phyloP scores from a whole-genome alignment of 176 grass and related monocot genomes.

The Triticum aestivum region DNA sequence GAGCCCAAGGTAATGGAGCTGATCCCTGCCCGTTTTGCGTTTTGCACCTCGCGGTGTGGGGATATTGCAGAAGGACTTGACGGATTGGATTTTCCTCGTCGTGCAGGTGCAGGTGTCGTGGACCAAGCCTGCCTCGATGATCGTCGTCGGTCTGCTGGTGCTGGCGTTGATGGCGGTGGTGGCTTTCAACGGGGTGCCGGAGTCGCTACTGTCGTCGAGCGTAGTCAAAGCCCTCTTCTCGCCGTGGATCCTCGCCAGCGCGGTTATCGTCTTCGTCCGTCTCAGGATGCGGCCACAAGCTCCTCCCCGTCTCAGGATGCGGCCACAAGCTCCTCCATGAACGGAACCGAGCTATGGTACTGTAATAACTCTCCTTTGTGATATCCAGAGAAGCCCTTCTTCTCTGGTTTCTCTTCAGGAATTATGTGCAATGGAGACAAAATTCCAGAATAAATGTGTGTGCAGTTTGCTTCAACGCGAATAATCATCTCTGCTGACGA shows the following conservation, averaged over 20 bases:
- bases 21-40: not conserved
- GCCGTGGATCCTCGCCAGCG: constrained; percentile 56
- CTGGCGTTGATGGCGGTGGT: constrained; percentile 37
- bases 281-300: constrained; percentile 38
- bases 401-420: not conserved
- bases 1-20: constrained; percentile 46
- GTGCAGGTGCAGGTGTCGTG: constrained; percentile 53
- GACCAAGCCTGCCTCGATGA: constrained; percentile 48
- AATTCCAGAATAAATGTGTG: not conserved
- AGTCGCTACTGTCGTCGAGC: constrained; percentile 32
- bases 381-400: not conserved
- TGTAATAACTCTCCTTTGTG: not conserved
- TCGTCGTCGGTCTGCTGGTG: constrained; percentile 51
- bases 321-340: constrained; percentile 31
- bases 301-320: constrained; percentile 37
- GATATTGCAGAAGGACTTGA: not conserved
- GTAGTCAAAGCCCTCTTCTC: constrained; percentile 37
- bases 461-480: not conserved
- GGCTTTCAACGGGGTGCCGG: constrained; percentile 39
- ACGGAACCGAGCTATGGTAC: not conserved
- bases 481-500: not conserved
- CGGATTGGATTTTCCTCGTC: not conserved
- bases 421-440: not conserved
- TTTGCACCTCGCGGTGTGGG: not conserved
- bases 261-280: constrained; percentile 47